A percentile compares a stretch with the other conserved stretches of the same genome.
phyloP scores from a whole-genome alignment of 768 basidiomycete genomes.

The Mycena rebaudengoi region DNA sequence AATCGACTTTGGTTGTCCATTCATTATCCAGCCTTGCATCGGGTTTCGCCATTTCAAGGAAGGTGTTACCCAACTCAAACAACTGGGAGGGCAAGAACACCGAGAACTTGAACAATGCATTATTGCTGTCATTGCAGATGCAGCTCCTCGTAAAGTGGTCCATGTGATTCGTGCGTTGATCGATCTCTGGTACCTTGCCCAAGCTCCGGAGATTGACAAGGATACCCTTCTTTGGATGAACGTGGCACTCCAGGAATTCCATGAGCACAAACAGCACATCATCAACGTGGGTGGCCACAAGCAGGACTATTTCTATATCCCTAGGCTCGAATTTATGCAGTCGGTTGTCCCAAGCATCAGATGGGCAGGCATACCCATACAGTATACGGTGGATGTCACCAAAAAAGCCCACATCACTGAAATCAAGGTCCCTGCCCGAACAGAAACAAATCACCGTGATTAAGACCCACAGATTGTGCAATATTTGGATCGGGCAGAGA shows the following conservation, averaged over 20 bases:
- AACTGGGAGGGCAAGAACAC: constrained; percentile 51
- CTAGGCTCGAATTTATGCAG: constrained; percentile 51
- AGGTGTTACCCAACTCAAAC: constrained; percentile 48
- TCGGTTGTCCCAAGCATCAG: constrained; percentile 37
- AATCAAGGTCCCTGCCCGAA: constrained; percentile 40
- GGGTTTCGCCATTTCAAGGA: constrained; percentile 46
- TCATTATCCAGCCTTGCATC: constrained; percentile 44
- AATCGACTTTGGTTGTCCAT: constrained; percentile 44
- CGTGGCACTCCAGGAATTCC: constrained; percentile 39
- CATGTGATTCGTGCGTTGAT: constrained; percentile 41
- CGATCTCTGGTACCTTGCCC: constrained; percentile 47
- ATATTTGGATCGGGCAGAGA: constrained; percentile 41
- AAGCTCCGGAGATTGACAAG: constrained; percentile 38
- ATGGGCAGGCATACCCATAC: constrained; percentile 36
- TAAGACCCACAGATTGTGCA: constrained; percentile 44
- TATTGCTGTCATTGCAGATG: constrained; percentile 45
- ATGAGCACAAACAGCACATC: constrained; percentile 44
- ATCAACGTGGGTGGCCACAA: constrained; percentile 35
- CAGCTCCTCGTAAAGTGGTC: constrained; percentile 38
- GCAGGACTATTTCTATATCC: constrained; percentile 48
- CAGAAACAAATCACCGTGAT: constrained; percentile 39
- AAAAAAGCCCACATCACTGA: constrained; percentile 41
- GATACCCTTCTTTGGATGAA: constrained; percentile 23
- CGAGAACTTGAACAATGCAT: constrained; percentile 45
- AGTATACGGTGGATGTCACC: constrained; percentile 46